Conservation (phyloP, 2,329 filamentous ascomycete species). For the Trichophyton rubrum region DNA sequence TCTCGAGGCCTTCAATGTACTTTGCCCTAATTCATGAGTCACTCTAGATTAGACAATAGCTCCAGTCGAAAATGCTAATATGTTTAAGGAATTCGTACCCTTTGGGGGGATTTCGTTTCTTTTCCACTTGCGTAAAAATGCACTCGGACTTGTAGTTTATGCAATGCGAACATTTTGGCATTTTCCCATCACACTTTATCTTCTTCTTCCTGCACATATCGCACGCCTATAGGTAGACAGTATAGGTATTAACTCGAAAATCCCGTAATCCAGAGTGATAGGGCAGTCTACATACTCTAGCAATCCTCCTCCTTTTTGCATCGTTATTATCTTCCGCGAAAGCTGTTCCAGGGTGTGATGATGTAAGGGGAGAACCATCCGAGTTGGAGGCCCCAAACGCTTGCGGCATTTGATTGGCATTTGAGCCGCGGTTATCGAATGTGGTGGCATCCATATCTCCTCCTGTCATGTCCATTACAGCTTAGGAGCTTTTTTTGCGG, state of each 20-base stretch:
- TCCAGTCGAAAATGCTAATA: neutral
- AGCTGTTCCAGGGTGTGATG: constrained; percentile 33
- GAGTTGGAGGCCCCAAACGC: constrained; percentile 53
- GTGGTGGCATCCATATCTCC: constrained; percentile 28
- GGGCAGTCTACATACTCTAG: constrained; percentile 49
- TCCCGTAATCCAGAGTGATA: neutral
- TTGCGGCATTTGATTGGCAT: constrained; percentile 52
- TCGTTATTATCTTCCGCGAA: constrained; percentile 51
- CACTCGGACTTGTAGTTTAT: constrained; percentile 97
- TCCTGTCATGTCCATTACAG: constrained; percentile 11
- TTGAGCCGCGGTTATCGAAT: constrained; percentile 41
- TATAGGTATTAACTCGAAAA: neutral
- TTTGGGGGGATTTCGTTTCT: constrained; percentile 95
- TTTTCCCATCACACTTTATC: constrained; percentile 95
- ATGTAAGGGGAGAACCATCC: constrained; percentile 47
- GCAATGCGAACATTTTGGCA: constrained; percentile 89
- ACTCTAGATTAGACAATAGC: constrained; percentile 1
- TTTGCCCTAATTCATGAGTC: constrained; percentile 53
- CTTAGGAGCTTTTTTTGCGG: neutral
- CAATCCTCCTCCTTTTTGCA: constrained; percentile 77
- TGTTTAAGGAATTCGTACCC: constrained; percentile 48
- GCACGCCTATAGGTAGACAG: constrained; percentile 52
- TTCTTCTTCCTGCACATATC: constrained; percentile 91
- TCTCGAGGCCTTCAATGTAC: constrained; percentile 94
- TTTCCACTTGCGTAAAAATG: constrained; percentile 94